These are phyloP conservation scores for Plasmodium gaboni DNA, from an alignment of 169 alveolate genomes.

Conservation along the genomic window DNA sequence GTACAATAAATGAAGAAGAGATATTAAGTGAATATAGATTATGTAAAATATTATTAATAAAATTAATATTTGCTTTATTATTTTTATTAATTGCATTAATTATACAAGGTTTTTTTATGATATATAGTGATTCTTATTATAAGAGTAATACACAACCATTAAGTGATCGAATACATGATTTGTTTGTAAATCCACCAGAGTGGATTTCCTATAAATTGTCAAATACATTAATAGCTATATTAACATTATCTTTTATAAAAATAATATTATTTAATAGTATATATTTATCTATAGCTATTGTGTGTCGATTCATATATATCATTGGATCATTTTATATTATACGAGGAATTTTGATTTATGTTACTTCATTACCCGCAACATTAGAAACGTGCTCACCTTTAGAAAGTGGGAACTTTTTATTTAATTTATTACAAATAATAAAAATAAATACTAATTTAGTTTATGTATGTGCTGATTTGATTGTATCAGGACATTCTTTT, in stretches of 20 bases:
- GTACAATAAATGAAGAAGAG: background rate
- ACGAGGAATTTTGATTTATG: conserved; percentile 40
- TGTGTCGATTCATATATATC: conserved; percentile 65
- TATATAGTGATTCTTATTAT: conserved; percentile 65
- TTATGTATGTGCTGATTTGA: conserved; percentile 65
- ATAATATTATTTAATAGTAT: conserved; percentile 58
- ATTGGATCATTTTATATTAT: conserved; percentile 58
- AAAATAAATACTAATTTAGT: conserved; percentile 53
- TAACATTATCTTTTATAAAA: conserved; percentile 19
- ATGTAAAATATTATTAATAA: conserved; percentile 32
- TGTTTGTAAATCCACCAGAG: conserved; percentile 23
- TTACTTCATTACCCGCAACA: conserved; percentile 69
- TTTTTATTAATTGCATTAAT: conserved; percentile 35
- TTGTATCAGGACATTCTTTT: conserved; percentile 70
- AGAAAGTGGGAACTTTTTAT: conserved; percentile 39
- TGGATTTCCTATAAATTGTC: conserved; percentile 62
- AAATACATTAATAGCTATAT: conserved; percentile 46
- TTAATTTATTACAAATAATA: conserved; percentile 40
- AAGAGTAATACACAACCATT: conserved; percentile 47
- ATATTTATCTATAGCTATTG: conserved; percentile 56
- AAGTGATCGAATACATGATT: conserved; percentile 35
- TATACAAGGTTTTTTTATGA: conserved; percentile 71
- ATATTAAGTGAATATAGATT: conserved; percentile 36
- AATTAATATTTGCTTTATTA: conserved; percentile 20
- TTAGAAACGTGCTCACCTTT: conserved; percentile 58